A percentile compares a stretch with the other conserved stretches of the same genome.
phyloP scores from a whole-genome alignment of 306 rosid genomes.

The Rosa persica region DNA sequence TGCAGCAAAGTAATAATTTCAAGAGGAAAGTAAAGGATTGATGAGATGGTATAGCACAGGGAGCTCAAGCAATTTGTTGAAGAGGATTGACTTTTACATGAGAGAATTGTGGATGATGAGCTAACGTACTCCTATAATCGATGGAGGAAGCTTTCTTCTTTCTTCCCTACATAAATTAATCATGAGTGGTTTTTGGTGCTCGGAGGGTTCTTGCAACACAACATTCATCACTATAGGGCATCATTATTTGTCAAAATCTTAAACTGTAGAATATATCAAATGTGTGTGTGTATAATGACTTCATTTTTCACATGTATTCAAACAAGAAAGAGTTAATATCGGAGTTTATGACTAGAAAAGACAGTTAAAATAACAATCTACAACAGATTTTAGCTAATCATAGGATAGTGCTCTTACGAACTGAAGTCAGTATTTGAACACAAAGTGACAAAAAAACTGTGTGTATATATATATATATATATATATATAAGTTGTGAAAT shows the following conservation, averaged over 20 bases:
- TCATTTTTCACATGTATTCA: not conserved
- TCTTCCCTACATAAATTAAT: not conserved
- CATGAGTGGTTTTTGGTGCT: not conserved
- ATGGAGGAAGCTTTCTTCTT: not conserved
- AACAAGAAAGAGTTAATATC: not conserved
- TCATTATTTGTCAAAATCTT: too few relatives aligned
- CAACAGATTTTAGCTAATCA: not conserved
- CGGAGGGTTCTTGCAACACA: not conserved
- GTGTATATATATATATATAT: too few relatives aligned
- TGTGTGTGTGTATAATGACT: not conserved
- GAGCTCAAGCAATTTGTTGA: not conserved
- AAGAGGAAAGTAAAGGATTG: not conserved
- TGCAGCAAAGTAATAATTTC: not conserved
- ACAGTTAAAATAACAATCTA: too few relatives aligned
- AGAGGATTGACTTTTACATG: constrained; percentile 8
- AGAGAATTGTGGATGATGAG: not conserved
- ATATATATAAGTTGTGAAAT: too few relatives aligned
- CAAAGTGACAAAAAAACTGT: too few relatives aligned
- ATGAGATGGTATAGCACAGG: not conserved
- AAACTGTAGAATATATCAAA: not conserved
- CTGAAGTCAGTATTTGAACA: not conserved
- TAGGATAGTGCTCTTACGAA: not conserved
- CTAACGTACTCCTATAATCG: not conserved
- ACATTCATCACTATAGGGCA: not conserved
- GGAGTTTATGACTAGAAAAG: not conserved